Evolutionary conservation across 148 eudicot species (phyloP).

Genomic region (Polygonum maritimum): DNA sequence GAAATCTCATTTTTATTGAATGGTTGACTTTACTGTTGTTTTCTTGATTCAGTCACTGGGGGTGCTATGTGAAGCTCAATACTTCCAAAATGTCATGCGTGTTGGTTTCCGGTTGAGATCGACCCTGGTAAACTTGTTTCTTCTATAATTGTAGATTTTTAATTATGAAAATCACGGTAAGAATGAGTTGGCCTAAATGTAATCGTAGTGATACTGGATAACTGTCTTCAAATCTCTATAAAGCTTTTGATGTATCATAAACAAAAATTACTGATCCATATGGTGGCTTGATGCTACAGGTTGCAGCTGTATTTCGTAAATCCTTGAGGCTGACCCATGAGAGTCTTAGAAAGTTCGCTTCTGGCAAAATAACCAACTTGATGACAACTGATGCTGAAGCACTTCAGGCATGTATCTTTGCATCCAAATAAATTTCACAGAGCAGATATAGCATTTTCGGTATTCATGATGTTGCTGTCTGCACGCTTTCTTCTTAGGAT

Average conservation of each 20-base stretch:
- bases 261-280: background rate
- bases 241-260: background rate
- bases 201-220: too few species aligned
- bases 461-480: background rate
- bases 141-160: background rate
- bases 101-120: constrained; percentile 88
- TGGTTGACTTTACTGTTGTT: constrained; percentile 4
- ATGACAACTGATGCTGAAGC: constrained; percentile 95
- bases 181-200: background rate
- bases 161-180: background rate
- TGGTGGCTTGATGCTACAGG: constrained; percentile 23
- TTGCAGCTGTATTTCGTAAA: constrained; percentile 88
- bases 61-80: constrained; percentile 86
- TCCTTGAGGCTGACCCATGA: constrained; percentile 76
- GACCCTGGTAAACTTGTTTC: constrained; percentile 35
- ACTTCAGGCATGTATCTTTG: constrained; percentile 51
- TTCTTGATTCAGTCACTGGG: constrained; percentile 56
- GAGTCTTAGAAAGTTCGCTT: constrained; percentile 59
- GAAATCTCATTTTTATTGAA: background rate
- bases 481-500: background rate
- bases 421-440: background rate
- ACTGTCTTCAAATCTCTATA: background rate
- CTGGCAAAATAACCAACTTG: constrained; percentile 79
- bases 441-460: background rate
- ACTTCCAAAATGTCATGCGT: constrained; percentile 97